Evolutionary conservation across 1,284 basidiomycete genomes (phyloP).

Genomic region (Cutaneotrichosporon mucoides): DNA sequence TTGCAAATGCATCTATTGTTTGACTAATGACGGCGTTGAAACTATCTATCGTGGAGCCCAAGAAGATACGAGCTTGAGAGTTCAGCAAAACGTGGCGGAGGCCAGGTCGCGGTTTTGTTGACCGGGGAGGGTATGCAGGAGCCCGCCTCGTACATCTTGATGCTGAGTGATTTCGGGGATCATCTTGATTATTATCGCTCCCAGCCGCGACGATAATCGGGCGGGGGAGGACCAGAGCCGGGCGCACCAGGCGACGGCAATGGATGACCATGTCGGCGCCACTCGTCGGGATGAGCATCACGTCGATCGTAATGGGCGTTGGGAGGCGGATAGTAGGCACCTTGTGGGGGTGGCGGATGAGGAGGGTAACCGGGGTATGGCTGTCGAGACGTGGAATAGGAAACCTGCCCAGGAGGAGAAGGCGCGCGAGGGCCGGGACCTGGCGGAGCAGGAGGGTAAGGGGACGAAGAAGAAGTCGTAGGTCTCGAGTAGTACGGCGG

Average conservation of each 20-base stretch:
- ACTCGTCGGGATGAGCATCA: conserved; percentile 3
- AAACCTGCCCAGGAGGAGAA: background rate
- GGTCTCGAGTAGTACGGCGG: background rate
- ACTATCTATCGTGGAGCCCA: no score
- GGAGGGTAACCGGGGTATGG: background rate
- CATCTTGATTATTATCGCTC: background rate
- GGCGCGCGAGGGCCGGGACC: background rate
- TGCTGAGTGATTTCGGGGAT: no score
- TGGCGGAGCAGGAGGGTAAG: background rate
- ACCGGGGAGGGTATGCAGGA: no score
- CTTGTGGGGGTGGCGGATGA: background rate
- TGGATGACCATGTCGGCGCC: background rate
- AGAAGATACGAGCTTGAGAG: no score
- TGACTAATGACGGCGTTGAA: no score
- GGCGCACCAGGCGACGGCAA: background rate
- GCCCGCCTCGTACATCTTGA: no score
- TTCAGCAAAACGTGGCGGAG: no score
- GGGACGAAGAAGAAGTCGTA: background rate
- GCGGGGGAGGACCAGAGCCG: background rate
- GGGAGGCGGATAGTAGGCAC: background rate
- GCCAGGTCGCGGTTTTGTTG: no score
- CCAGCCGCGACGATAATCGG: conserved; percentile 1
- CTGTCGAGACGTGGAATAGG: background rate
- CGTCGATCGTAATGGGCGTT: background rate
- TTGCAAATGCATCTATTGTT: no score